Percentiles rank a stretch among this genome's conserved stretches.
phyloP scores from a whole-genome alignment of 2,329 filamentous ascomycete species.

The Aureobasidium zeae region DNA sequence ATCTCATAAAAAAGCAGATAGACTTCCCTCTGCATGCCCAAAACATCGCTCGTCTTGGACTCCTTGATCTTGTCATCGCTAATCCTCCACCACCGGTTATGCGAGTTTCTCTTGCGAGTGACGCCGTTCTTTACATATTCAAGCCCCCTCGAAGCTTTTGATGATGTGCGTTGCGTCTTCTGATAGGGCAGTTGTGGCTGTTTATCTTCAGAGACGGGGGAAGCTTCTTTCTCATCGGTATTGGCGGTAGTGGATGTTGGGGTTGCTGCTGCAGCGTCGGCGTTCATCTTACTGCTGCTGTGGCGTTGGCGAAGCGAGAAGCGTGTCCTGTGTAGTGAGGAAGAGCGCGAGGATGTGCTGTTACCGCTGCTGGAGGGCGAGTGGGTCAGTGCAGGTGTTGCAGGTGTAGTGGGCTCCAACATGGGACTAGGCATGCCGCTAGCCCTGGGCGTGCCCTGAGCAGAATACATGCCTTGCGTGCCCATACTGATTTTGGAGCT shows the following conservation, averaged over 20 bases:
- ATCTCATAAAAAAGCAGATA: conserved; percentile 95
- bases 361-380: conserved; percentile 9
- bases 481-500: conserved; percentile 75
- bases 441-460: conserved; percentile 30
- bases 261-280: too few relatives aligned
- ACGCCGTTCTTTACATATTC: too few relatives aligned
- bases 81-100: conserved; percentile 91
- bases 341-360: conserved; percentile 6
- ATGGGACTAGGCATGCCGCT: conserved; percentile 25
- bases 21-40: conserved; percentile 90
- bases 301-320: conserved; percentile 3
- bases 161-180: conserved; percentile 3
- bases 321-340: not conserved
- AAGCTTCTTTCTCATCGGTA: not conserved
- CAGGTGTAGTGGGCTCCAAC: not conserved
- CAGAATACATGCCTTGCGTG: conserved; percentile 63
- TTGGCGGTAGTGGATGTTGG: not conserved
- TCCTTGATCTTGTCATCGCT: conserved; percentile 96
- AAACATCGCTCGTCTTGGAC: conserved; percentile 80
- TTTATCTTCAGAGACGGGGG: not conserved
- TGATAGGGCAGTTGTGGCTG: not conserved
- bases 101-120: conserved; percentile 48
- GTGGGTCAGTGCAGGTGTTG: not conserved
- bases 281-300: too few relatives aligned
- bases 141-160: conserved; percentile 1